Evolutionary conservation across 202 grass and related monocot species (phyloP).

Genomic region (Panicum hallii): DNA sequence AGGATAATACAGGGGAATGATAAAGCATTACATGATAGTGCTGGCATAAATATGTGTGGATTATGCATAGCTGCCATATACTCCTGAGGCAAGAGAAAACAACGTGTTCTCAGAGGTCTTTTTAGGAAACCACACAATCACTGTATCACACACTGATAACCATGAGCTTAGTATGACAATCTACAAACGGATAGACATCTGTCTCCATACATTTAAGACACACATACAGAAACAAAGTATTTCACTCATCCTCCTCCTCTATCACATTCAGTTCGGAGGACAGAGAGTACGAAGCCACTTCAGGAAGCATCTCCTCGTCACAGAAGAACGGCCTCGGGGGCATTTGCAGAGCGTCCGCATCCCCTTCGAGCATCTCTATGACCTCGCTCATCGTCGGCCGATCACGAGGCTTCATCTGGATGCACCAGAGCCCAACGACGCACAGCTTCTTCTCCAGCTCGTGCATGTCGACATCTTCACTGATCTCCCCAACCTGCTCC

Average conservation of each 20-base stretch:
- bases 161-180: no score
- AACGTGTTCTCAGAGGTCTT: no score
- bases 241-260: neutral
- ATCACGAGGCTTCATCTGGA: conserved; percentile 52
- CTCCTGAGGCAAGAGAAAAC: no score
- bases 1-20: neutral
- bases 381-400: conserved; percentile 49
- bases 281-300: neutral
- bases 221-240: neutral
- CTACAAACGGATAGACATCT: no score
- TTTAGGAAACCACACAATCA: no score
- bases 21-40: neutral
- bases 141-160: no score
- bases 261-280: neutral
- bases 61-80: neutral
- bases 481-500: conserved; percentile 2
- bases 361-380: conserved; percentile 53
- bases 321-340: conserved; percentile 59
- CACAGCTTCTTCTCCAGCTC: conserved; percentile 56
- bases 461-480: conserved; percentile 12
- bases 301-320: neutral
- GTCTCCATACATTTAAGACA: no score
- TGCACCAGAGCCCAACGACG: conserved; percentile 47
- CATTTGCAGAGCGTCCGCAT: neutral
- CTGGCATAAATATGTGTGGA: neutral